Conservation (phyloP, 176 grass and related monocot genomes). For the Musa schizocarpa region DNA sequence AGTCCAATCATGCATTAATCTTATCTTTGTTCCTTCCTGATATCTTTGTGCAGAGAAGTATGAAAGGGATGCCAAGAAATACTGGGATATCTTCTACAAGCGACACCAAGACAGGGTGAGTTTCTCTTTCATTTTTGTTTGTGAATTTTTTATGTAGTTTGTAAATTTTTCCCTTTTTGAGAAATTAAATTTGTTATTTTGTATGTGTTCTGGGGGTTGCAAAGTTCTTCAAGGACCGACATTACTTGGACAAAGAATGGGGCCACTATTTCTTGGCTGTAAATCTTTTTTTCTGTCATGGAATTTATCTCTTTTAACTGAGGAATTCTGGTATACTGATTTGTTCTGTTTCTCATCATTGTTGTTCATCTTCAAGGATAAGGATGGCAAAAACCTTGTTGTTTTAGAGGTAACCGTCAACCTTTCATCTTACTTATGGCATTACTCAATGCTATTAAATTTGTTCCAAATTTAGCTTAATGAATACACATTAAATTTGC, state of each 20-base stretch:
- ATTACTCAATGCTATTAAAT: background rate
- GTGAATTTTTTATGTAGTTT: background rate
- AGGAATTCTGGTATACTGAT: slow-evolving; percentile 10
- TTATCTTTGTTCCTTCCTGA: background rate
- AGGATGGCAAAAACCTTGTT: slow-evolving; percentile 32
- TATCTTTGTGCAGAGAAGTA: slow-evolving; percentile 62
- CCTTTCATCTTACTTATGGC: background rate
- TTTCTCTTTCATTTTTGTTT: background rate
- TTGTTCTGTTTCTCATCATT: background rate
- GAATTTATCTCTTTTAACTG: background rate
- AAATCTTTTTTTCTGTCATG: background rate
- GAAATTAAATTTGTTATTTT: background rate
- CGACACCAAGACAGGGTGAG: slow-evolving; percentile 80
- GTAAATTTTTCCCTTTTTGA: background rate
- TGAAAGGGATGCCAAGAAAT: slow-evolving; percentile 78
- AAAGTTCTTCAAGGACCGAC: slow-evolving; percentile 94
- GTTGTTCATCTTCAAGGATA: slow-evolving; percentile 26
- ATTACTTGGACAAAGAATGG: slow-evolving; percentile 98
- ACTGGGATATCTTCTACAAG: slow-evolving; percentile 96
- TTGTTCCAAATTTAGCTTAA: background rate
- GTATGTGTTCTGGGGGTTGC: slow-evolving; percentile 14
- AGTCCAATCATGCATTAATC: too few relatives aligned
- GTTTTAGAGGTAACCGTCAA: slow-evolving; percentile 55
- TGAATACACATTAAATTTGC: background rate
- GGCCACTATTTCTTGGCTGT: slow-evolving; percentile 54